Evolutionary conservation across 306 rosid genomes (phyloP).

Genomic region (Quercus rubra): DNA sequence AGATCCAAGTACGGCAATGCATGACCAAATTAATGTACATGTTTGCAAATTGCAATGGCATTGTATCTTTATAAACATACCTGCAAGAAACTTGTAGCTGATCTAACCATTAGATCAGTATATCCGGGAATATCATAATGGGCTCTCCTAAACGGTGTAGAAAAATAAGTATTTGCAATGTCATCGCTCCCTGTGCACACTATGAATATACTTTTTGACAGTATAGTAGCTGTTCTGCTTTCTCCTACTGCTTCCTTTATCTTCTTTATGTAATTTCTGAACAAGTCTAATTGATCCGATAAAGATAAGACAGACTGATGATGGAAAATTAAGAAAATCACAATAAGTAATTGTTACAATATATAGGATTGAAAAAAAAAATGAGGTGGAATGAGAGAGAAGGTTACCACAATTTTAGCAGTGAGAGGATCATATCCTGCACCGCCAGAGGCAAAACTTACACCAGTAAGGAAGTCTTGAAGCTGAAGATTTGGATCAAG

Average conservation of each 20-base stretch:
- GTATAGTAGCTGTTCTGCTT: constrained; percentile 17
- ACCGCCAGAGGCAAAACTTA: constrained; percentile 71
- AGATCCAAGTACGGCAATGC: no score
- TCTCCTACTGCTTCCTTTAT: constrained; percentile 43
- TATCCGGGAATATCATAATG: constrained; percentile 47
- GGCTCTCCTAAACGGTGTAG: constrained; percentile 32
- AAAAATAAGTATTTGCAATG: constrained; percentile 53
- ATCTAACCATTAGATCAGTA: constrained; percentile 49
- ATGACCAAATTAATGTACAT: no score
- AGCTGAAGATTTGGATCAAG: constrained; percentile 49
- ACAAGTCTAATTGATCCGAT: constrained; percentile 48
- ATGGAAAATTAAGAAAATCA: background rate
- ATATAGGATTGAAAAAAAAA: no score
- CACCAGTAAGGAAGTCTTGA: constrained; percentile 70
- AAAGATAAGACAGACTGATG: constrained; percentile 55
- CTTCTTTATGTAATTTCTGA: constrained; percentile 47
- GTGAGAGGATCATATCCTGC: constrained; percentile 78
- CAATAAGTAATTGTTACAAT: background rate
- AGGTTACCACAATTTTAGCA: constrained; percentile 38
- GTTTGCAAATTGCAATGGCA: no score
- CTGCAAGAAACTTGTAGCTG: constrained; percentile 50
- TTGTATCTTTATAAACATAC: constrained; percentile 15
- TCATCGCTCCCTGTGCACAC: constrained; percentile 60
- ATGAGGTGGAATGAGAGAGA: background rate
- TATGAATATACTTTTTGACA: constrained; percentile 54